Evolutionary conservation across 495 filamentous ascomycete species (phyloP).

Genomic region (Penicillium lagena): DNA sequence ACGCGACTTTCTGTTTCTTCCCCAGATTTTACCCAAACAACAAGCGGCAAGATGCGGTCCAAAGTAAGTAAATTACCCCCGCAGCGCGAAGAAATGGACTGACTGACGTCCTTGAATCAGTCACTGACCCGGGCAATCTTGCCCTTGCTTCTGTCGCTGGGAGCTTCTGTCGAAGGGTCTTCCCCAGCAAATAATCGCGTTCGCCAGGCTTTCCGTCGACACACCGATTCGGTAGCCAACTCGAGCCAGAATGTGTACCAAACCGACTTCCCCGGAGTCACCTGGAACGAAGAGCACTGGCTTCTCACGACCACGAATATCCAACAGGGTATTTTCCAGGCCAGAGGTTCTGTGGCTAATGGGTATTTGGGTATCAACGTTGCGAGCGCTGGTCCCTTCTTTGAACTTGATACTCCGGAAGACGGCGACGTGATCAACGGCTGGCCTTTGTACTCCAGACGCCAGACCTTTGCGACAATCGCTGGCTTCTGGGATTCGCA

Average conservation of each 20-base stretch:
- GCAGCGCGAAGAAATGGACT: neutral
- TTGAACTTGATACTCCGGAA: slow-evolving; percentile 51
- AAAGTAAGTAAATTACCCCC: slow-evolving; percentile 6
- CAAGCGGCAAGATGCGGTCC: slow-evolving; percentile 13
- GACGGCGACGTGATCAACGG: slow-evolving; percentile 56
- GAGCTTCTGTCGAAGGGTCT: slow-evolving; percentile 2
- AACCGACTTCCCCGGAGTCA: slow-evolving; percentile 44
- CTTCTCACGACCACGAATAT: slow-evolving; percentile 46
- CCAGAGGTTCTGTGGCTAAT: slow-evolving; percentile 58
- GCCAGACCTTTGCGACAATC: slow-evolving; percentile 69
- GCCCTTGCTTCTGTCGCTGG: slow-evolving; percentile 10
- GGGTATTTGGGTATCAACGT: slow-evolving; percentile 57
- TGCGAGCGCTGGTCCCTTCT: slow-evolving; percentile 62
- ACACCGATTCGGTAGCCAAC: slow-evolving; percentile 8
- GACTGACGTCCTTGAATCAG: slow-evolving; percentile 4
- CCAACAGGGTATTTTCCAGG: slow-evolving; percentile 56
- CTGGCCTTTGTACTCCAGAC: slow-evolving; percentile 64
- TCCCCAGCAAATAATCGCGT: slow-evolving; percentile 4
- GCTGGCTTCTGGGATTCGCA: slow-evolving; percentile 68
- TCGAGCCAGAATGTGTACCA: slow-evolving; percentile 31
- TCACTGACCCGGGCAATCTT: slow-evolving; percentile 5
- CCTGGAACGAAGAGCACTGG: slow-evolving; percentile 63
- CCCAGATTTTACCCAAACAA: neutral
- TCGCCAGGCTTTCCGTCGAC: slow-evolving; percentile 5
- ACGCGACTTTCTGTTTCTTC: no score